Evolutionary conservation across 805 yeast genomes (phyloP), one percentile per base, ranked within the genome.

Genomic region (Schwanniomyces polymorphus): DNA sequence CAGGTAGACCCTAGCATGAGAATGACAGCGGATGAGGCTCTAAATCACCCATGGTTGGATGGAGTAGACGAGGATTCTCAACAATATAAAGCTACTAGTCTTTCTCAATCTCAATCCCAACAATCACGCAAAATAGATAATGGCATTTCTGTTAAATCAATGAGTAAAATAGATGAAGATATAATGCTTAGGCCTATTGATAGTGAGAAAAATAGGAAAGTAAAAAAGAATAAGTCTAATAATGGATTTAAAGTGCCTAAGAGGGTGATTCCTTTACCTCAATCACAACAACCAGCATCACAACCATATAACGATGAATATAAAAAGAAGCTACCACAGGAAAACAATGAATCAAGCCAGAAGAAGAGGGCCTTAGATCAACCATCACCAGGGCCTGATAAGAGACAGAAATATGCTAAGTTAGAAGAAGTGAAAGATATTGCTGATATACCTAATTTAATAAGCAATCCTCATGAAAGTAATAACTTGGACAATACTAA

Each of bases 31-130:
- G 71, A 72, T 6, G 81, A 79, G 46, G 97, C 97, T 0, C 72
- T 92, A 40, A 62, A 71, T 16, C 96, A 90, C 61, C 85, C 86
- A 3, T 94, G 99, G 99, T 72, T 92, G n/a, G 74, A 58, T 12
- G 64, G 58, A 16, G 55, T 57, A 47, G 58, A 51, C 40, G 59
- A 57, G 34, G 60, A 58, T 21, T 55, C 64, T 7, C 48, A 54
- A 35, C 66, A 62, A 46, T 70, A 67, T 41, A 52, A 52, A 14
- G 74, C 78, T 45, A 71, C 84, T 2, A 83, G 89, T 52, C 65
- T 86, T 44, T 84, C 89, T 4, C 89, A 85, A 58, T 83, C 88
- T 10, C 84, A 84, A 51, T 82, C 88, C 0, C 88, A 84, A 56
- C 89, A 85, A 55, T 78, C 65, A 16, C 61, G 78, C 11, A 72